Evolutionary conservation across 176 grass and related monocot genomes (phyloP), one percentile per base, ranked within the genome.

Genomic region (Bonia amplexicaulis): DNA sequence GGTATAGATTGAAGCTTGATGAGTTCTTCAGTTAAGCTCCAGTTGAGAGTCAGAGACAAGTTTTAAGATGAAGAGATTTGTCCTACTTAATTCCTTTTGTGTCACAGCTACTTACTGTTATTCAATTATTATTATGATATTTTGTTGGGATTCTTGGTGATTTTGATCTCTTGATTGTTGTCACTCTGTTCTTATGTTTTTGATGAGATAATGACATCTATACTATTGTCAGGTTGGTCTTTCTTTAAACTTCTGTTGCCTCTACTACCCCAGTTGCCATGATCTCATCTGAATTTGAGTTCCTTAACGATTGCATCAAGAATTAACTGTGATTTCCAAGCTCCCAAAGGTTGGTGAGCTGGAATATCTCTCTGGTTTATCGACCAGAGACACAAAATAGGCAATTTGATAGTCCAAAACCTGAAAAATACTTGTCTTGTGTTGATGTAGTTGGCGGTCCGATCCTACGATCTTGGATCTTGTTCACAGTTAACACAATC

Each of bases 1-100:
- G 74, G 69, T 94, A 90, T 90, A 92, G 91, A 91, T 86, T 82
- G 91, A 85, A 77, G 69, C 68, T 74, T 75, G 57, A 82, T 82
- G 85, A 73, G 82, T 69, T 88, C 44, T 87, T 87, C 85, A 25
- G 77, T 75, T 73, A 73, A 90, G 78, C 72, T 86, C 82, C 79
- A 78, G 73, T 46, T 70, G 44, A 86, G 78, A 76, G 47, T 86
- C 46, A 44, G 79, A 64, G 76, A 88, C 58, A 84, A 85, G 88
- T 64, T 87, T 84, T 61, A 73, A 92, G 72, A 90, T 79, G 60
- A 88, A 88, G 82, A 80, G 19, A 83, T 92, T 76, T 90, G 87
- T 75, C 74, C 85, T 79, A 84, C 78, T 76, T 80, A 80, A 80
- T 53, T 58, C 78, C 73, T 78, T 77, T 85, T 70, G 12, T 88